Evolutionary conservation across 495 filamentous ascomycete species (phyloP).

Genomic region (Trypethelium eluteriae): DNA sequence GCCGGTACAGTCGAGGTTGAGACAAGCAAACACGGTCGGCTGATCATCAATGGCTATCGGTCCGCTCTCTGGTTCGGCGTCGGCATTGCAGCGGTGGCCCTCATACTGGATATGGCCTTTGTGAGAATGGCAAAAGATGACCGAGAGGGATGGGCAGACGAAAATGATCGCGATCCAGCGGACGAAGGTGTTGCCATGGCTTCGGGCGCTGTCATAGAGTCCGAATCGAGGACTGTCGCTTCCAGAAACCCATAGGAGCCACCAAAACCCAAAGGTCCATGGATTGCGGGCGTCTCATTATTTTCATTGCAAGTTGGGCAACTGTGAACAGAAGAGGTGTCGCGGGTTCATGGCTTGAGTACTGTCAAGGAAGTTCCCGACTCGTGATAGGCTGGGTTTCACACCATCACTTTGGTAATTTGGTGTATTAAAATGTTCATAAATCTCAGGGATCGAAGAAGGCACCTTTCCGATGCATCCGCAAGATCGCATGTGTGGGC

Average conservation of each 20-base stretch:
- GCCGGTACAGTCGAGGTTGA: constrained; percentile 44
- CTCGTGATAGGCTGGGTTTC: too few species aligned
- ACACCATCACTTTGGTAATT: too few species aligned
- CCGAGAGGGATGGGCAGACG: constrained; percentile 39
- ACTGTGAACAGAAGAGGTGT: too few species aligned
- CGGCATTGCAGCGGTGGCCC: constrained; percentile 37
- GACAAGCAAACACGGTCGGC: constrained; percentile 23
- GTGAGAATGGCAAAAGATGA: constrained; percentile 40
- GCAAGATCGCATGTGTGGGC: too few species aligned
- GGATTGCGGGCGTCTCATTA: too few species aligned
- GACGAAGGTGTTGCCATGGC: constrained; percentile 4
- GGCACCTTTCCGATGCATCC: too few species aligned
- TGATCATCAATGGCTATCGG: constrained; percentile 35
- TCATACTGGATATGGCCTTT: constrained; percentile 38
- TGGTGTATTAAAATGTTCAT: too few species aligned
- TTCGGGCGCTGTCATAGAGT: neutral
- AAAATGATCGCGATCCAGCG: constrained; percentile 14
- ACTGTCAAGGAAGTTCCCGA: too few species aligned
- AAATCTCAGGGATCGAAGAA: too few species aligned
- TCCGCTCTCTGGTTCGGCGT: constrained; percentile 41
- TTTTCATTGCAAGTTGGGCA: too few species aligned
- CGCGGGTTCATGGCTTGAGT: too few species aligned
- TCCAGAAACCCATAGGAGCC: neutral
- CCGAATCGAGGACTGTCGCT: neutral
- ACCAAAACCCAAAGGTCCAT: neutral